These are phyloP conservation scores for Paecilomyces sp. DNA, from an alignment of 2,329 filamentous ascomycete species.

Conservation along the genomic window DNA sequence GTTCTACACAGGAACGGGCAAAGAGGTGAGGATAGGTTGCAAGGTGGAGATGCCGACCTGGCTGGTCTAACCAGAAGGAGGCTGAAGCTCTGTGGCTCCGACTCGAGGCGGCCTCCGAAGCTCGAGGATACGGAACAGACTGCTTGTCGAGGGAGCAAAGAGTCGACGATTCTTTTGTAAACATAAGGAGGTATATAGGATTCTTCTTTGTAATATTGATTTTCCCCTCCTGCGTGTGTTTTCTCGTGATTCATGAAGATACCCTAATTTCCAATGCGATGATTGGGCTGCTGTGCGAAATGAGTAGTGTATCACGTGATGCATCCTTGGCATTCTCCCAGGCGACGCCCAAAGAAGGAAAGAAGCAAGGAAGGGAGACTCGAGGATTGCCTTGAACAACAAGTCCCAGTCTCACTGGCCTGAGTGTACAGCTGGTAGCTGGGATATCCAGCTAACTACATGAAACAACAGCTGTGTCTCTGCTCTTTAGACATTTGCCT, in stretches of 20 bases:
- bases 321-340: background rate
- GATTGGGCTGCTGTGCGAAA: background rate
- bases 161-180: background rate
- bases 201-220: background rate
- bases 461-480: background rate
- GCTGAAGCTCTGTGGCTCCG: conserved; percentile 2
- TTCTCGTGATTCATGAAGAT: background rate
- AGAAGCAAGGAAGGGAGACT: too few species aligned
- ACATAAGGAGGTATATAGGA: background rate
- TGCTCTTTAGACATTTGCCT: background rate
- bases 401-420: too few species aligned
- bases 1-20: conserved; percentile 17
- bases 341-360: background rate
- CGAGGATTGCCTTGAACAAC: too few species aligned
- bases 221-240: background rate
- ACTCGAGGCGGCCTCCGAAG: background rate
- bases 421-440: background rate
- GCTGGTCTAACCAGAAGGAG: conserved; percentile 1
- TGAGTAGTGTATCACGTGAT: background rate
- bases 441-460: background rate
- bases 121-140: background rate
- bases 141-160: background rate
- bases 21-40: conserved; percentile 19
- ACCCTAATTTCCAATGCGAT: background rate
- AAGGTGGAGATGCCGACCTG: conserved; percentile 10